Percentiles rank a stretch among this genome's conserved stretches.
Evolutionary conservation across 2,329 filamentous ascomycete species (phyloP).

Genomic region (Ophiostoma himal-ulmi): DNA sequence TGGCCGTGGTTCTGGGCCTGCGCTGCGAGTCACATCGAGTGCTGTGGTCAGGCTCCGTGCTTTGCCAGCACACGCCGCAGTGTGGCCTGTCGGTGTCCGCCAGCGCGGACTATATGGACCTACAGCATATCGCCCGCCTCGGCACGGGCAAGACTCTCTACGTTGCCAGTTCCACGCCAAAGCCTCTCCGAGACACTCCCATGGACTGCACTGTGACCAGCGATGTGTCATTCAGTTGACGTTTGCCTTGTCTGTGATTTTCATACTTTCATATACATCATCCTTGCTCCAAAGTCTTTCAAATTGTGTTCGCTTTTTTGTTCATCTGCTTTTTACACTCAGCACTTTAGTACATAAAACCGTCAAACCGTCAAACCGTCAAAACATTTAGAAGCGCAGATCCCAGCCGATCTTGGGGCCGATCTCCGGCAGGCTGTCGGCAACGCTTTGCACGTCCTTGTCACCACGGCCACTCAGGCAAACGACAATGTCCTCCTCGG

Average conservation of each 20-base stretch:
- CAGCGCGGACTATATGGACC: not conserved
- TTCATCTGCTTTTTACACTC: not conserved
- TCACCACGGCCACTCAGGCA: slow-evolving; percentile 90
- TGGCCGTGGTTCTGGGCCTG: not conserved
- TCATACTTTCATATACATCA: too few relatives aligned
- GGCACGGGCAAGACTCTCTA: not conserved
- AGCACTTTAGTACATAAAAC: too few relatives aligned
- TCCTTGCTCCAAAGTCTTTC: not conserved
- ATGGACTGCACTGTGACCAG: not conserved
- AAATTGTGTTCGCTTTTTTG: not conserved
- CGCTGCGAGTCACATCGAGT: not conserved
- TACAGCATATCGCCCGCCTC: not conserved
- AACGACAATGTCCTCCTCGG: slow-evolving; percentile 85
- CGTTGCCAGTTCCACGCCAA: not conserved
- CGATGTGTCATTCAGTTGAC: too few relatives aligned
- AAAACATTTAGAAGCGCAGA: slow-evolving; percentile 47
- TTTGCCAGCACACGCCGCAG: not conserved
- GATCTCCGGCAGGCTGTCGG: slow-evolving; percentile 82
- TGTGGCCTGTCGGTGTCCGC: not conserved
- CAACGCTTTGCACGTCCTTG: slow-evolving; percentile 98
- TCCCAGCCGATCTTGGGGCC: slow-evolving; percentile 82
- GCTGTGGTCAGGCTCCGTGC: not conserved
- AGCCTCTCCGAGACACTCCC: not conserved
- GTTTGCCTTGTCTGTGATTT: too few relatives aligned
- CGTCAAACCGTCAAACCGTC: not conserved